Base-by-base conservation (phyloP, 495 filamentous ascomycete species). In the Tetracladium setigerum region DNA sequence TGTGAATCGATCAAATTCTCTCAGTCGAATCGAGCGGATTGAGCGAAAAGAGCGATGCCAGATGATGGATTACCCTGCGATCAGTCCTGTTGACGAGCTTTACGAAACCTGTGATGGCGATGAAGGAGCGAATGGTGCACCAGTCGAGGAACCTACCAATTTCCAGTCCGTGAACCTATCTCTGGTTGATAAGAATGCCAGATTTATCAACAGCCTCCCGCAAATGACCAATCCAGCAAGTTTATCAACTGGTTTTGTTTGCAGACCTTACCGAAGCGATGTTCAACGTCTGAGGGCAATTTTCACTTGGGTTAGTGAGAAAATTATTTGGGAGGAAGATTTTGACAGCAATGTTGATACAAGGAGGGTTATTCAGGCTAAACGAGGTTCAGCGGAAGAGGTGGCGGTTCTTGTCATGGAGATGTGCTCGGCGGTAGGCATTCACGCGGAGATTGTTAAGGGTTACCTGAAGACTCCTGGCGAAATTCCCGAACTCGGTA, bases 281-380 rank as follows among this genome's bases (percentile, higher is more conserved):
- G 87, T 95, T 1, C 92, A 99, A 59, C 78, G 90, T 32, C 71
- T 97, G 4, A 77, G 92, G 16, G 89, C 92, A 1, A 95, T 97
- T 41, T 99, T 95, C 59, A 95, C 84, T 9, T 99, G 91, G 90
- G 87, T 95, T 22, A 79, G 89, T 15, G 92, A 97, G 61, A 92
- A 92, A 58, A 81, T 99, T 41, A 77, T 77, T n/a, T 99, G 92
- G 91, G 92, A 99, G 39, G 89, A 95, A 56, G 86, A 88, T 38
- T 87, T 87, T 50, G 89, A 95, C 56, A 68, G 74, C 13, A 69
- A 78, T 14, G 72, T 95, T 17, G 89, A 99, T 59, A 78, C 87
- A 11, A 76, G 84, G 48, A 73, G 84, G 41, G 86, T 95, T 2
- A 77, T 99, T 35, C 87, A 91, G 47, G 82, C 77, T 19, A 88